phyloP scores from a whole-genome alignment of 1,139 yeast species.

The Kodamaea alishanica region DNA sequence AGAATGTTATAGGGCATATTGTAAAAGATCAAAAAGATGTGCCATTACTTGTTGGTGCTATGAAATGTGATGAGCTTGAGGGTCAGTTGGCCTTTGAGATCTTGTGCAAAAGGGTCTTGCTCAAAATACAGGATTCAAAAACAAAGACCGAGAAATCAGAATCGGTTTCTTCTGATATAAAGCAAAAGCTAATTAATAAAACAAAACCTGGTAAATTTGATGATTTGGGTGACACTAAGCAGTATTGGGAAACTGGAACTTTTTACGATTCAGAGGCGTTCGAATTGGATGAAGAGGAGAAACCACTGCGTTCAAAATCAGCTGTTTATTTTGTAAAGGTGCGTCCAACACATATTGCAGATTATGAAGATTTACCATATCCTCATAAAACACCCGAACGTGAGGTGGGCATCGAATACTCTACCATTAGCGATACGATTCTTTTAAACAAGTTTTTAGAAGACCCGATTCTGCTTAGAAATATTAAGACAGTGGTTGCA shows the following conservation, averaged over 20 bases:
- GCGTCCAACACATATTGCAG: too few species aligned
- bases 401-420: conserved; percentile 10
- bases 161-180: background rate
- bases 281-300: too few species aligned
- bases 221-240: conserved; percentile 5
- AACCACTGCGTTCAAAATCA: too few species aligned
- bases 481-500: conserved; percentile 13
- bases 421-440: conserved; percentile 8
- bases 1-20: conserved; percentile 3
- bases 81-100: conserved; percentile 15
- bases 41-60: conserved; percentile 10
- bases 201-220: background rate
- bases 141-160: conserved; percentile 1
- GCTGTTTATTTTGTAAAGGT: too few species aligned
- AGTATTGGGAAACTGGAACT: conserved; percentile 8
- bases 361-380: conserved; percentile 1
- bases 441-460: conserved; percentile 12
- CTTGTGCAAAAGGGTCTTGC: conserved; percentile 14
- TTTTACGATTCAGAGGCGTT: too few species aligned
- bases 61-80: conserved; percentile 15
- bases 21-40: conserved; percentile 1
- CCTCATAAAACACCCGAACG: conserved; percentile 8
- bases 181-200: background rate
- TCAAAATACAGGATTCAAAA: conserved; percentile 13
- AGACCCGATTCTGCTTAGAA: conserved; percentile 7